phyloP scores from a whole-genome alignment of 1,284 basidiomycete species.

The Porogramme epimiltina region DNA sequence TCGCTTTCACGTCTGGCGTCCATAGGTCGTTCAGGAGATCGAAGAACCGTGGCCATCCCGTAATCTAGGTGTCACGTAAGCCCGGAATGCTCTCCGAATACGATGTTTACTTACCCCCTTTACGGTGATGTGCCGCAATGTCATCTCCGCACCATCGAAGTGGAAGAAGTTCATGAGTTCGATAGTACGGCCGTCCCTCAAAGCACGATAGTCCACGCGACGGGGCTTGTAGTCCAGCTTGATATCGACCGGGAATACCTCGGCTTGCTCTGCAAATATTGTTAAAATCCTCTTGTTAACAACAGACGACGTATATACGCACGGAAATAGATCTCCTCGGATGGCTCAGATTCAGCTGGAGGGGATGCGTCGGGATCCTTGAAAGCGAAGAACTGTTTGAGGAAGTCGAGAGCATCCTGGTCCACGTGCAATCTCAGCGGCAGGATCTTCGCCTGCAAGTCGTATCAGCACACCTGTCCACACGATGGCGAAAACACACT shows the following conservation, averaged over 20 bases:
- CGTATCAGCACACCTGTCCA: not conserved
- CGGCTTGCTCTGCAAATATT: conserved; percentile 69
- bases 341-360: conserved; percentile 33
- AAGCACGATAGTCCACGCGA: conserved; percentile 91
- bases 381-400: conserved; percentile 96
- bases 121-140: conserved; percentile 88
- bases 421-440: conserved; percentile 94
- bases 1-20: conserved; percentile 99
- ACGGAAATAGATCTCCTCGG: conserved; percentile 78
- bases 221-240: conserved; percentile 99
- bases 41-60: conserved; percentile 87
- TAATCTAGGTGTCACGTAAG: conserved; percentile 55
- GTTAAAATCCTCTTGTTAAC: not conserved
- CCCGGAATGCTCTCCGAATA: not conserved
- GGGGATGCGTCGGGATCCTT: conserved; percentile 56
- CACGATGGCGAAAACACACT: not conserved
- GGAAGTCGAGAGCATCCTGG: conserved; percentile 97
- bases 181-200: conserved; percentile 89
- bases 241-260: conserved; percentile 87
- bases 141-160: conserved; percentile 99
- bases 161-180: conserved; percentile 99
- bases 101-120: conserved; percentile 73
- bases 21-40: conserved; percentile 95
- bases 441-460: conserved; percentile 76
- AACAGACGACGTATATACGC: conserved; percentile 34